A percentile compares a stretch with the other conserved stretches of the same genome.
Evolutionary conservation across 202 grass and related monocot genomes (phyloP).

Genomic region (Carex arenaria): DNA sequence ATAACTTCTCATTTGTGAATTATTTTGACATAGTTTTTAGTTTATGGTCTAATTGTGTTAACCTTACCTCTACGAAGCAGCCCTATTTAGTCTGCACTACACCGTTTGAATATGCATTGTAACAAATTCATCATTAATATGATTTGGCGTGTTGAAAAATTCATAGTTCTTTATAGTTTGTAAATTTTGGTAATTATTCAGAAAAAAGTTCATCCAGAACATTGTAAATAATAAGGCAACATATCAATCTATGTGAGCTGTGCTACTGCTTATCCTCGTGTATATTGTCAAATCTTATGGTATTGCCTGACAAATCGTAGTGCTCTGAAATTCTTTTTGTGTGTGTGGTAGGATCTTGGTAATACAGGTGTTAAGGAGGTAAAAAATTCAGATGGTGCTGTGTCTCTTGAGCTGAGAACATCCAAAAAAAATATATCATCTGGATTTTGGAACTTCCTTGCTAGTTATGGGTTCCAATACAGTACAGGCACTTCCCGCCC

Average conservation of each 20-base stretch:
- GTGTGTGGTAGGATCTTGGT: constrained; percentile 61
- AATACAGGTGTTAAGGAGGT: constrained; percentile 62
- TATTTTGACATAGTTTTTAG: neutral
- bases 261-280: neutral
- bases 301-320: neutral
- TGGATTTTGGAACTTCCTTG: constrained; percentile 74
- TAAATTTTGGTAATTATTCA: neutral
- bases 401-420: constrained; percentile 58
- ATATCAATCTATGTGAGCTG: neutral
- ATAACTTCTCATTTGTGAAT: neutral
- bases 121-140: neutral
- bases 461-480: constrained; percentile 62
- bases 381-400: constrained; percentile 54
- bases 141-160: neutral
- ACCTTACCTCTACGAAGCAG: neutral
- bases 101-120: neutral
- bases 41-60: neutral
- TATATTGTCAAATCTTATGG: neutral
- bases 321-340: constrained; percentile 1
- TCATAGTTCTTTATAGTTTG: neutral
- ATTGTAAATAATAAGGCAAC: neutral
- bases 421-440: constrained; percentile 39
- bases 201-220: neutral
- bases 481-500: constrained; percentile 35
- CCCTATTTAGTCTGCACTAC: neutral